Evolutionary conservation across 2,329 filamentous ascomycete species (phyloP).

Genomic region (Arthroderma sp.): DNA sequence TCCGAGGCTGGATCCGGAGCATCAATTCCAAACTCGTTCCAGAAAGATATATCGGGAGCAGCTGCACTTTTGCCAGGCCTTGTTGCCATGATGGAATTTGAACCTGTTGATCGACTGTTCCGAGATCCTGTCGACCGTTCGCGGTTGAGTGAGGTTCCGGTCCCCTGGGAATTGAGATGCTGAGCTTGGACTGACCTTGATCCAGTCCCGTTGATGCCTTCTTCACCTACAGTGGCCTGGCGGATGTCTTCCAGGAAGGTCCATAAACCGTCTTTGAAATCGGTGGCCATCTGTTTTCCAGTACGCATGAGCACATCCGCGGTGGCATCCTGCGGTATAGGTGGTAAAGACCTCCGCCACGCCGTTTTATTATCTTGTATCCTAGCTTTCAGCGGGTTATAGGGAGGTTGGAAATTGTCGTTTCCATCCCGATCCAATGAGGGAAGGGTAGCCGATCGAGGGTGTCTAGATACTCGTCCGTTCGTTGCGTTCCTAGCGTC

Average conservation of each 20-base stretch:
- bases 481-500: conserved; percentile 9
- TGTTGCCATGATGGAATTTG: conserved; percentile 19
- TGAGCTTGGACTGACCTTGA: conserved; percentile 21
- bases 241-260: conserved; percentile 92
- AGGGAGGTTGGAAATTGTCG: conserved; percentile 11
- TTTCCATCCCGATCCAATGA: conserved; percentile 23
- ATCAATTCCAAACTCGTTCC: conserved; percentile 39
- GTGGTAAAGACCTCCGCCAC: conserved; percentile 30
- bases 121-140: conserved; percentile 18
- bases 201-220: conserved; percentile 53
- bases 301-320: conserved; percentile 40
- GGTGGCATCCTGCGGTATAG: conserved; percentile 25
- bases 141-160: conserved; percentile 20
- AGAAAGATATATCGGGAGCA: conserved; percentile 35
- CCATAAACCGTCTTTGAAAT: conserved; percentile 79
- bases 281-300: conserved; percentile 69
- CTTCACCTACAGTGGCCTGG: conserved; percentile 91
- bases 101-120: conserved; percentile 15
- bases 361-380: conserved; percentile 4
- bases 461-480: conserved; percentile 23
- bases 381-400: conserved; percentile 21
- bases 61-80: conserved; percentile 28
- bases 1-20: conserved; percentile 29
- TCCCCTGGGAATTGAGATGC: conserved; percentile 16
- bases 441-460: conserved; percentile 29